phyloP scores from a whole-genome alignment of 768 basidiomycete species.

The Lentinula aciculospora region DNA sequence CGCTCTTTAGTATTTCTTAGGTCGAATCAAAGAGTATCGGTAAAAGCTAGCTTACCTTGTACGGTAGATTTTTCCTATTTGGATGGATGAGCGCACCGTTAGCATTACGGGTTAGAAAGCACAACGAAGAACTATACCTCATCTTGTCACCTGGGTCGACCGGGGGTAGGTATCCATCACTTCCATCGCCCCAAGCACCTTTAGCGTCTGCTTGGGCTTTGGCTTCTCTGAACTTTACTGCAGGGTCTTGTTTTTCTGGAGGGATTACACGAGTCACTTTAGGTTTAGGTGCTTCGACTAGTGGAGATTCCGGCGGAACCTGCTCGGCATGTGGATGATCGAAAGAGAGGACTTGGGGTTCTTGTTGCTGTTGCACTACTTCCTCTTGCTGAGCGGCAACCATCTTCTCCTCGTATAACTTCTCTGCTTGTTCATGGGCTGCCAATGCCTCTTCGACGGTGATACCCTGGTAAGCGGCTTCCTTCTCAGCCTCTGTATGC shows the following conservation, averaged over 20 bases:
- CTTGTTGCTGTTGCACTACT: conserved; percentile 10
- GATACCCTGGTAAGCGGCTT: conserved; percentile 82
- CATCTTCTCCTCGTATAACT: conserved; percentile 10
- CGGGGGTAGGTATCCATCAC: conserved; percentile 68
- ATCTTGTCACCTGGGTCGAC: conserved; percentile 69
- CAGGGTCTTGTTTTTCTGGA: conserved; percentile 69
- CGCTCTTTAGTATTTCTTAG: conserved; percentile 35
- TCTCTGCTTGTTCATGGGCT: conserved; percentile 34
- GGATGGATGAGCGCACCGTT: not conserved
- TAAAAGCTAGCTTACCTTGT: conserved; percentile 58
- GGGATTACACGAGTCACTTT: conserved; percentile 52
- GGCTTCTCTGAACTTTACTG: conserved; percentile 52
- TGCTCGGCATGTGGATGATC: conserved; percentile 33
- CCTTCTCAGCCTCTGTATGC: conserved; percentile 72
- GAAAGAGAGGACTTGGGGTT: conserved; percentile 13
- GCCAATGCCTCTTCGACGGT: conserved; percentile 63
- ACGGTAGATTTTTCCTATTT: conserved; percentile 73
- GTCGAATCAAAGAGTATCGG: conserved; percentile 5
- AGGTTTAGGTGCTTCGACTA: conserved; percentile 31
- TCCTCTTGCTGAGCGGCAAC: conserved; percentile 8
- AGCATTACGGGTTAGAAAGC: not conserved
- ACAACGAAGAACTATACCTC: conserved; percentile 37
- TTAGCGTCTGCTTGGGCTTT: conserved; percentile 44
- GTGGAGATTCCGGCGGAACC: conserved; percentile 15
- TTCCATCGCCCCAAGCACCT: conserved; percentile 69